A percentile compares a stretch with the other conserved stretches of the same genome.
Conservation (phyloP, 176 grass and related monocot genomes). For the Rhynchospora pubera region DNA sequence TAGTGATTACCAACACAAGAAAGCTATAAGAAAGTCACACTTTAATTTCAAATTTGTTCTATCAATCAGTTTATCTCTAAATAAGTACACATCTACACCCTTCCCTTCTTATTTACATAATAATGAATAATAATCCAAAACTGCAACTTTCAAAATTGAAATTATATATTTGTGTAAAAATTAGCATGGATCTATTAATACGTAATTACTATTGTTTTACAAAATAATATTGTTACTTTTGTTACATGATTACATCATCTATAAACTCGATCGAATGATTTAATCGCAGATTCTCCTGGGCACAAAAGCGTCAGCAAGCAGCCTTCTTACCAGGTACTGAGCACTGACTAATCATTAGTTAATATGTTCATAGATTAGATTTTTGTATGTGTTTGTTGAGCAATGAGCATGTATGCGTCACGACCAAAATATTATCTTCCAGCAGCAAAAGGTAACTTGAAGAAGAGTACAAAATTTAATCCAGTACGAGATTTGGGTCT, state of each 20-base stretch:
- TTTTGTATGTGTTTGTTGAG: neutral
- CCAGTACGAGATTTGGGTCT: too few relatives aligned
- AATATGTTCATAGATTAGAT: neutral
- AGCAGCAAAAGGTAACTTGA: too few relatives aligned
- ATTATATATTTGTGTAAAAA: too few relatives aligned
- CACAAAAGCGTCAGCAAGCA: slow-evolving; percentile 60
- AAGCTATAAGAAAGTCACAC: neutral
- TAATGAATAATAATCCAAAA: neutral
- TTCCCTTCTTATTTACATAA: neutral
- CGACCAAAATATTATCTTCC: too few relatives aligned
- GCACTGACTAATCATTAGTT: slow-evolving; percentile 13
- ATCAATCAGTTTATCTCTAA: too few relatives aligned
- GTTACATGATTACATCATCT: neutral
- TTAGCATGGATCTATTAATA: too few relatives aligned
- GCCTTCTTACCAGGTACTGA: slow-evolving; percentile 59
- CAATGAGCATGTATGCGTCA: too few relatives aligned
- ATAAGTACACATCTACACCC: too few relatives aligned
- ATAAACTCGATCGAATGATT: neutral
- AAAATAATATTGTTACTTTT: neutral
- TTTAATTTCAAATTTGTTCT: neutral
- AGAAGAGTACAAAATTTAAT: too few relatives aligned
- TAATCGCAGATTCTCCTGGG: slow-evolving; percentile 70
- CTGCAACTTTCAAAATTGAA: neutral
- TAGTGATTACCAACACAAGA: neutral
- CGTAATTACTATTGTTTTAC: too few relatives aligned